Evolutionary conservation across 352 stramenopile genomes (phyloP).

Genomic region (Phytophthora aleatoria): DNA sequence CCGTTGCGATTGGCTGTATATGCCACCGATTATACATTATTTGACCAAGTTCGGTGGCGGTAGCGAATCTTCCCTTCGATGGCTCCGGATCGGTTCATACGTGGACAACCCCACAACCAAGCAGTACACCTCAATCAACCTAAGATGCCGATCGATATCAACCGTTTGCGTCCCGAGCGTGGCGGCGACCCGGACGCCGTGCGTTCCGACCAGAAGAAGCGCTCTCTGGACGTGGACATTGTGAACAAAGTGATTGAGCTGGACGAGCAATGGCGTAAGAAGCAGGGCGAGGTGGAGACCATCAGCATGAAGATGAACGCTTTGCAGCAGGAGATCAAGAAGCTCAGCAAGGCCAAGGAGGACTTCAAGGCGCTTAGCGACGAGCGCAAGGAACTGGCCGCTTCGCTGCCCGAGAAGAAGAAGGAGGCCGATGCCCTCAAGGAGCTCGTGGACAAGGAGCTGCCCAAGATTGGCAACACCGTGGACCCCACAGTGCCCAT

Average conservation of each 20-base stretch:
- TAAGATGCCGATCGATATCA: conserved; percentile 98
- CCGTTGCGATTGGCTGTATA: neutral
- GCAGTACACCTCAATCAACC: neutral
- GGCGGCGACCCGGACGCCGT: conserved; percentile 96
- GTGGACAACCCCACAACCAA: conserved; percentile 35
- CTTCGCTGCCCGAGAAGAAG: conserved; percentile 76
- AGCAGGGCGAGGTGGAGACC: conserved; percentile 86
- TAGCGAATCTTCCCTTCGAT: conserved; percentile 30
- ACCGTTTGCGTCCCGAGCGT: conserved; percentile 94
- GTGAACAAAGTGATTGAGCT: conserved; percentile 96
- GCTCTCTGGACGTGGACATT: conserved; percentile 93
- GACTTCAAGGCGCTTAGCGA: conserved; percentile 84
- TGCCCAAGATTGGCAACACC: conserved; percentile 96
- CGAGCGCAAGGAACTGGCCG: conserved; percentile 77
- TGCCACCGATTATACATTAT: neutral
- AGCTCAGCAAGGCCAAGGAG: conserved; percentile 88
- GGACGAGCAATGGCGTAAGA: conserved; percentile 91
- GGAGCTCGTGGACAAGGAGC: conserved; percentile 71
- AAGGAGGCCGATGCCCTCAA: conserved; percentile 82
- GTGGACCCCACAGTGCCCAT: conserved; percentile 96
- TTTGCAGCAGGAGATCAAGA: conserved; percentile 87
- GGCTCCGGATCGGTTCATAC: conserved; percentile 21
- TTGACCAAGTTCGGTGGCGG: conserved; percentile 12
- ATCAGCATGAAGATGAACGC: conserved; percentile 88
- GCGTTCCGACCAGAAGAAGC: conserved; percentile 93